Percentiles rank a stretch among this genome's conserved stretches.
These are phyloP conservation scores for Kwoniella pini DNA, from an alignment of 768 basidiomycete genomes.

Conservation along the genomic window DNA sequence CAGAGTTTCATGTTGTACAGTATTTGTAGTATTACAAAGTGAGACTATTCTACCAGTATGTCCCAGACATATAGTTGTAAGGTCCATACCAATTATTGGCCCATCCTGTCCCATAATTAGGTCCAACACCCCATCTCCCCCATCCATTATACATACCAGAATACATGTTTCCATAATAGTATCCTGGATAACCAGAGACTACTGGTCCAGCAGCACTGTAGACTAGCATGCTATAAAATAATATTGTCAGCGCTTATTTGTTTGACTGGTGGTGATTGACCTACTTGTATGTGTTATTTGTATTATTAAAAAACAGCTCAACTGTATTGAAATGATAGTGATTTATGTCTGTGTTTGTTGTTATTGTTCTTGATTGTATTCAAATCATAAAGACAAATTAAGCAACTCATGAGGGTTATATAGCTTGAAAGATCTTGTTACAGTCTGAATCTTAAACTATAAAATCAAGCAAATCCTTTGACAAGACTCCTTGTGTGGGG, in stretches of 20 bases:
- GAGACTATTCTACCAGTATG: constrained; percentile 19
- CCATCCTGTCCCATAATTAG: constrained; percentile 38
- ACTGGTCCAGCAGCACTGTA: constrained; percentile 26
- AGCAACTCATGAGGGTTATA: too few species aligned
- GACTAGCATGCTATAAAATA: constrained; percentile 18
- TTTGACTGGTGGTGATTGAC: not conserved
- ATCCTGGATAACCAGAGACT: constrained; percentile 17
- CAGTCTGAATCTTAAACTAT: too few species aligned
- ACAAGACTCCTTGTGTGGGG: not conserved
- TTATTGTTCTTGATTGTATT: too few species aligned
- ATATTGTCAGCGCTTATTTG: not conserved
- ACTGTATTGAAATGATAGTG: not conserved
- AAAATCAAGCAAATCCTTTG: not conserved
- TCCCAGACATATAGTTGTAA: constrained; percentile 37
- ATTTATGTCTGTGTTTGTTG: too few species aligned
- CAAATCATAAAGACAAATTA: too few species aligned
- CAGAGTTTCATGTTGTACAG: not conserved
- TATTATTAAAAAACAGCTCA: not conserved
- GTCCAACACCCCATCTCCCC: constrained; percentile 38
- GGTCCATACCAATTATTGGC: constrained; percentile 28
- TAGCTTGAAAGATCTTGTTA: too few species aligned
- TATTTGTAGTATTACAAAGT: not conserved
- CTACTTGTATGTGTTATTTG: constrained; percentile 3
- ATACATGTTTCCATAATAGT: constrained; percentile 22
- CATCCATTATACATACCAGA: constrained; percentile 34